Percentiles rank a stretch among this genome's conserved stretches.
Evolutionary conservation across 1,284 basidiomycete species (phyloP).

Genomic region (Porogramme epimiltina): DNA sequence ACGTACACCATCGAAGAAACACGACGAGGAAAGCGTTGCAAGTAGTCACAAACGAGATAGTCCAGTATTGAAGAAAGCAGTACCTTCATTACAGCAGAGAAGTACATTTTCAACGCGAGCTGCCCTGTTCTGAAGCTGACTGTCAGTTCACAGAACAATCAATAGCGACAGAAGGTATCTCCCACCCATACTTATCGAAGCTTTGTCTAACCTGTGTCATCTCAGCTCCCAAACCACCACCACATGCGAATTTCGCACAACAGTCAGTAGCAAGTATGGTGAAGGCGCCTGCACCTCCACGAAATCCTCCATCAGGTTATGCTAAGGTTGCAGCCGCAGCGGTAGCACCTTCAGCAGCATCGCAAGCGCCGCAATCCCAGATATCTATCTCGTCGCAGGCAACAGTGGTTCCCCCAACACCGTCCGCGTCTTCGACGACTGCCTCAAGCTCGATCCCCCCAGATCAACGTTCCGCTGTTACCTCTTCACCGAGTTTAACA

Average conservation of each 20-base stretch:
- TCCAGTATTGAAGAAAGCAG: slow-evolving; percentile 77
- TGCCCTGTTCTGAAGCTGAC: neutral
- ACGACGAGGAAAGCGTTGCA: slow-evolving; percentile 72
- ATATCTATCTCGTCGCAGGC: slow-evolving; percentile 40
- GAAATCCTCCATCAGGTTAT: slow-evolving; percentile 66
- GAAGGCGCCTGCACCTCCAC: slow-evolving; percentile 63
- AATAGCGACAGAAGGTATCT: slow-evolving; percentile 47
- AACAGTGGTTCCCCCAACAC: slow-evolving; percentile 35
- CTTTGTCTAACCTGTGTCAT: neutral
- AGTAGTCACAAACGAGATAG: slow-evolving; percentile 77
- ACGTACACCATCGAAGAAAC: slow-evolving; percentile 69
- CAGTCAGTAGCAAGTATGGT: slow-evolving; percentile 82
- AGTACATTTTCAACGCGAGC: slow-evolving; percentile 46
- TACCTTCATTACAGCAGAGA: slow-evolving; percentile 59
- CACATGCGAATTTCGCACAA: slow-evolving; percentile 78
- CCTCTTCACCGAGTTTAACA: slow-evolving; percentile 77
- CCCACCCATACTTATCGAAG: slow-evolving; percentile 8
- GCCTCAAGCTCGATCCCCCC: slow-evolving; percentile 41
- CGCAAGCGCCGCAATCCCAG: slow-evolving; percentile 27
- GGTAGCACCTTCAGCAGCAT: slow-evolving; percentile 46
- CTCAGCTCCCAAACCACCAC: slow-evolving; percentile 68
- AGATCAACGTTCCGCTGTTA: slow-evolving; percentile 53
- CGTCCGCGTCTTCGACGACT: slow-evolving; percentile 37
- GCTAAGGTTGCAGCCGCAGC: slow-evolving; percentile 91
- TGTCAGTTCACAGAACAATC: slow-evolving; percentile 42